A percentile compares a stretch with the other conserved stretches of the same genome.
Evolutionary conservation across 1,139 yeast species (phyloP).

Genomic region (Eremothecium coryli): DNA sequence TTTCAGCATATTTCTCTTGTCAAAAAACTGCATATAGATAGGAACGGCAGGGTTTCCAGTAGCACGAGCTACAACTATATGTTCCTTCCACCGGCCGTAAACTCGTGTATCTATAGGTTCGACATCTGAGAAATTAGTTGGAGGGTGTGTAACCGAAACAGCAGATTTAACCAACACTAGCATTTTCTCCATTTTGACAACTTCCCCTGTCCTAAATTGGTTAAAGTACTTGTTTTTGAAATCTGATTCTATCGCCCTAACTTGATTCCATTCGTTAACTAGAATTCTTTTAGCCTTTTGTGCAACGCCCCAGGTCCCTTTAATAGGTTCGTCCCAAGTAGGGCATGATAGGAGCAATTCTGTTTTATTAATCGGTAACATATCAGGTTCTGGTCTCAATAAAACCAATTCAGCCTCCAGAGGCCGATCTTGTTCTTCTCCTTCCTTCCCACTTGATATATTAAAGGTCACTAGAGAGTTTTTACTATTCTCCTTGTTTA

Average conservation of each 20-base stretch:
- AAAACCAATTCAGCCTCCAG: slow-evolving; percentile 1
- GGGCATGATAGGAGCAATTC: slow-evolving; percentile 6
- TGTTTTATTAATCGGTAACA: slow-evolving; percentile 1
- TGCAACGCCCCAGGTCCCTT: slow-evolving; percentile 9
- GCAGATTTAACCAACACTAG: slow-evolving; percentile 48
- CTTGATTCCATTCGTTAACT: slow-evolving; percentile 9
- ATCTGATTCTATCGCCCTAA: slow-evolving; percentile 6
- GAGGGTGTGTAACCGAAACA: slow-evolving; percentile 23
- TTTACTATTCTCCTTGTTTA: slow-evolving; percentile 5
- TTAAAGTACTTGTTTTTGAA: slow-evolving; percentile 13
- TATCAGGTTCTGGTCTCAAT: slow-evolving; percentile 9
- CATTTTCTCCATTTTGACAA: slow-evolving; percentile 56
- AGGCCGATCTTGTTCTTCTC: background rate
- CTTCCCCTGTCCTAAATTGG: slow-evolving; percentile 41
- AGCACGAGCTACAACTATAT: slow-evolving; percentile 54
- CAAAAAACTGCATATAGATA: slow-evolving; percentile 53
- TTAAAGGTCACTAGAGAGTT: background rate
- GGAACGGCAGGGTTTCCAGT: slow-evolving; percentile 44
- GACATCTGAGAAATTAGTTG: slow-evolving; percentile 35
- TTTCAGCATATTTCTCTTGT: slow-evolving; percentile 35
- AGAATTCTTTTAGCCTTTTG: slow-evolving; percentile 12
- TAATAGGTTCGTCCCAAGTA: slow-evolving; percentile 7
- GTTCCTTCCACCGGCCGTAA: slow-evolving; percentile 70
- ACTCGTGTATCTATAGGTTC: slow-evolving; percentile 48
- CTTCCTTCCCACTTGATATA: background rate